These are phyloP conservation scores for Lactarius hengduanensis DNA, from an alignment of 768 basidiomycete genomes.

Conservation along the genomic window DNA sequence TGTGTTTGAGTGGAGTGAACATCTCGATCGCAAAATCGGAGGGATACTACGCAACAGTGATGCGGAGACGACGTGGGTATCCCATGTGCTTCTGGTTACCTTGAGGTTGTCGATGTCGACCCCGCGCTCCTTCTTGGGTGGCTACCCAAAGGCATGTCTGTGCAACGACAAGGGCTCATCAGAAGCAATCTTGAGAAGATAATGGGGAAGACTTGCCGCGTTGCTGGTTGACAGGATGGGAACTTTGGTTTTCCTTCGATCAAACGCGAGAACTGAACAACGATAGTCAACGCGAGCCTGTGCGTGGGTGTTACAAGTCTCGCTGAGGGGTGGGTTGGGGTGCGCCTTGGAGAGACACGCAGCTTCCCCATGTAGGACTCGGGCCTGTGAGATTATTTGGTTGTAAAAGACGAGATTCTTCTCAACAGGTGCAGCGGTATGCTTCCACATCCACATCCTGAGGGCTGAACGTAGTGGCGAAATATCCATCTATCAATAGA, in stretches of 20 bases:
- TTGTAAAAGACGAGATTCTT: background rate
- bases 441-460: background rate
- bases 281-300: slow-evolving; percentile 10
- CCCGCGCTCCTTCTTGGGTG: too few relatives aligned
- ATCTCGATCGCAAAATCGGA: too few relatives aligned
- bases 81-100: too few relatives aligned
- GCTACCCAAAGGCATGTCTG: too few relatives aligned
- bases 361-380: slow-evolving; percentile 8
- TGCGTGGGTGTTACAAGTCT: background rate
- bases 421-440: background rate
- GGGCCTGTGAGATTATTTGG: background rate
- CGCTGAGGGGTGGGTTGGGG: background rate
- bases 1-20: too few relatives aligned
- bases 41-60: too few relatives aligned
- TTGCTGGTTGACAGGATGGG: too few relatives aligned
- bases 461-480: slow-evolving; percentile 12
- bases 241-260: background rate
- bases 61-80: too few relatives aligned
- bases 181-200: too few relatives aligned
- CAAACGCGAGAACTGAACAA: background rate
- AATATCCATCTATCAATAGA: slow-evolving; percentile 15
- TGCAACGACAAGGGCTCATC: too few relatives aligned
- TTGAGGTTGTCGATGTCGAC: too few relatives aligned
- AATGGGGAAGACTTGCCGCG: too few relatives aligned
- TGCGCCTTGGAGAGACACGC: slow-evolving; percentile 4